These are phyloP conservation scores for Pseudognaphalium luteoalbum DNA, from an alignment of 129 eudicot genomes.

Conservation along the genomic window DNA sequence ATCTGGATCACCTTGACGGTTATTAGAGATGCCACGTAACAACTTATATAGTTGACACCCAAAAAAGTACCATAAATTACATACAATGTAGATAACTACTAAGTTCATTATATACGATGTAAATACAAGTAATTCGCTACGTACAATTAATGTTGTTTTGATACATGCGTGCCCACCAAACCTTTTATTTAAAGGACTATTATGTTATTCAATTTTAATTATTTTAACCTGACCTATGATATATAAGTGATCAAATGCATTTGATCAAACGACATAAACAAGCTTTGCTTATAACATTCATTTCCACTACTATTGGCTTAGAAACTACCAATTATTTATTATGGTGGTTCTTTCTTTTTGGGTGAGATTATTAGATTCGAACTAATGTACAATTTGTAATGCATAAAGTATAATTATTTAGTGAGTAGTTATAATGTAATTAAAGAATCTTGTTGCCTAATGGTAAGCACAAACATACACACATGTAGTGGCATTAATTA, in stretches of 20 bases:
- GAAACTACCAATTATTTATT: background rate
- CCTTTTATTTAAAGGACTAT: background rate
- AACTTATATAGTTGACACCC: too few species aligned
- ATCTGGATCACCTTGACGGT: too few species aligned
- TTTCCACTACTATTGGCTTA: background rate
- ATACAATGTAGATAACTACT: too few species aligned
- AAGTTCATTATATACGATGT: too few species aligned
- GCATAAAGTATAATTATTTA: slow-evolving; percentile 14
- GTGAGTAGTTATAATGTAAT: background rate
- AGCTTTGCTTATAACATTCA: background rate
- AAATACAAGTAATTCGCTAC: too few species aligned
- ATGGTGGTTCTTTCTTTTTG: slow-evolving; percentile 1
- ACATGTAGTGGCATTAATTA: slow-evolving; percentile 39
- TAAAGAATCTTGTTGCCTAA: slow-evolving; percentile 28
- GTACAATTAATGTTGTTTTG: too few species aligned
- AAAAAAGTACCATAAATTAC: too few species aligned
- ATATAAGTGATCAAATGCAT: background rate
- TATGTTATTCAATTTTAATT: background rate
- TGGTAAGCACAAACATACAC: slow-evolving; percentile 38
- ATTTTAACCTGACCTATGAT: background rate
- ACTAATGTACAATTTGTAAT: background rate
- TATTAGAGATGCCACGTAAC: too few species aligned
- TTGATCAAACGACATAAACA: background rate
- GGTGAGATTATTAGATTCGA: background rate
- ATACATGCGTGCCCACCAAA: too few species aligned